Evolutionary conservation across 768 basidiomycete genomes (phyloP).

Genomic region (Amanita molliuscula): DNA sequence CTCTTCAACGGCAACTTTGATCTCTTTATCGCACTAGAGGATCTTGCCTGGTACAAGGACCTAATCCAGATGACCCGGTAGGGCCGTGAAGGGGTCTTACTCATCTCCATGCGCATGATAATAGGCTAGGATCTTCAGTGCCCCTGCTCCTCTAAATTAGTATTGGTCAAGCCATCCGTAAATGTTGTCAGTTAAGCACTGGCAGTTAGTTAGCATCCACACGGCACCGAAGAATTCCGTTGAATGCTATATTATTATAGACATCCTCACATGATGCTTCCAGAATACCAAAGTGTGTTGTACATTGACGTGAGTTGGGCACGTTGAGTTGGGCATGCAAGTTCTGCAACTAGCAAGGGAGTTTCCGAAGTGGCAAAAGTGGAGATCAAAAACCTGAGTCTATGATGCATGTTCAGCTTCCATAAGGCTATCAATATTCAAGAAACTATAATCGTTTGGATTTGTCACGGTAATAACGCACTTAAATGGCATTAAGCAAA

Average conservation of each 20-base stretch:
- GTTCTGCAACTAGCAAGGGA: constrained; percentile 66
- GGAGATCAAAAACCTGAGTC: constrained; percentile 41
- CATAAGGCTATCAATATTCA: background rate
- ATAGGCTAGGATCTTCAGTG: constrained; percentile 40
- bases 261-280: constrained; percentile 49
- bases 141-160: too few relatives aligned
- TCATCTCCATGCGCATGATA: constrained; percentile 46
- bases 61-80: background rate
- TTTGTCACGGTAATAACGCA: constrained; percentile 6
- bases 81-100: constrained; percentile 9
- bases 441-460: constrained; percentile 8
- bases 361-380: constrained; percentile 61
- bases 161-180: too few relatives aligned
- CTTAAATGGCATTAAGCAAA: constrained; percentile 55
- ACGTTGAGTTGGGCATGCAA: constrained; percentile 66
- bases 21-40: constrained; percentile 53
- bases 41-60: constrained; percentile 25
- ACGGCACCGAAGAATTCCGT: constrained; percentile 33
- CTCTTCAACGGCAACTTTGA: constrained; percentile 43
- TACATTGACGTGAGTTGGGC: constrained; percentile 60
- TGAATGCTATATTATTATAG: background rate
- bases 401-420: background rate
- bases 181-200: too few relatives aligned
- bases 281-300: constrained; percentile 62
- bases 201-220: constrained; percentile 40